A percentile compares a stretch with the other conserved stretches of the same genome.
phyloP scores from a whole-genome alignment of 73 alveolate species.

The Tetrahymena elliotti region DNA sequence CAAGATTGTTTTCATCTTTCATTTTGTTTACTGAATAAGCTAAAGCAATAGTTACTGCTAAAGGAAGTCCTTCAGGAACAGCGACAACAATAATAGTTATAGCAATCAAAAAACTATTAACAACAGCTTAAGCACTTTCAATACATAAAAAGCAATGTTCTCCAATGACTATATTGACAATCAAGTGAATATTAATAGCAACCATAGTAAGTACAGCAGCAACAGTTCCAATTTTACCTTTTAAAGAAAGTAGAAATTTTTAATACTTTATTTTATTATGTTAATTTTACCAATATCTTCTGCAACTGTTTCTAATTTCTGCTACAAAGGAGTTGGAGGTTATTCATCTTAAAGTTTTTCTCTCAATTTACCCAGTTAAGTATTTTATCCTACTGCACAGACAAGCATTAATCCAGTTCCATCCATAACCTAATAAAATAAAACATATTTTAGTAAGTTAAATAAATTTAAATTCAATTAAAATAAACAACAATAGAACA shows the following conservation, averaged over 20 bases:
- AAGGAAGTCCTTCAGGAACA: slow-evolving; percentile 96
- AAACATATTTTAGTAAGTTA: neutral
- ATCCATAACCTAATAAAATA: slow-evolving; percentile 48
- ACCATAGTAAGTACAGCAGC: slow-evolving; percentile 32
- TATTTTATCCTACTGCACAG: slow-evolving; percentile 41
- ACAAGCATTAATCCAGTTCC: slow-evolving; percentile 48
- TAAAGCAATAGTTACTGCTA: slow-evolving; percentile 87
- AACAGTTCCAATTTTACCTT: neutral
- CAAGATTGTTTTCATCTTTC: slow-evolving; percentile 91
- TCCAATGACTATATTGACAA: slow-evolving; percentile 45
- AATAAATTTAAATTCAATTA: neutral
- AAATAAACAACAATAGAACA: neutral
- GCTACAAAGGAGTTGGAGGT: slow-evolving; percentile 45
- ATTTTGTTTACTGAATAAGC: slow-evolving; percentile 87
- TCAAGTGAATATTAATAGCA: slow-evolving; percentile 52
- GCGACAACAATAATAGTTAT: slow-evolving; percentile 90
- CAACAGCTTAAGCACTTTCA: slow-evolving; percentile 46
- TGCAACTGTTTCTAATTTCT: slow-evolving; percentile 65
- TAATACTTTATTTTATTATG: neutral
- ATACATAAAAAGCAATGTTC: slow-evolving; percentile 42
- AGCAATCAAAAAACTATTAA: slow-evolving; percentile 59
- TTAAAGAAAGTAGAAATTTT: neutral
- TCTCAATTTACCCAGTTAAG: slow-evolving; percentile 26
- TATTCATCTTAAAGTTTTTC: slow-evolving; percentile 13
- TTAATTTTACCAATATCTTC: slow-evolving; percentile 76